Conservation (phyloP, 176 grass and related monocot species). For the maize (Zea mays) region DNA sequence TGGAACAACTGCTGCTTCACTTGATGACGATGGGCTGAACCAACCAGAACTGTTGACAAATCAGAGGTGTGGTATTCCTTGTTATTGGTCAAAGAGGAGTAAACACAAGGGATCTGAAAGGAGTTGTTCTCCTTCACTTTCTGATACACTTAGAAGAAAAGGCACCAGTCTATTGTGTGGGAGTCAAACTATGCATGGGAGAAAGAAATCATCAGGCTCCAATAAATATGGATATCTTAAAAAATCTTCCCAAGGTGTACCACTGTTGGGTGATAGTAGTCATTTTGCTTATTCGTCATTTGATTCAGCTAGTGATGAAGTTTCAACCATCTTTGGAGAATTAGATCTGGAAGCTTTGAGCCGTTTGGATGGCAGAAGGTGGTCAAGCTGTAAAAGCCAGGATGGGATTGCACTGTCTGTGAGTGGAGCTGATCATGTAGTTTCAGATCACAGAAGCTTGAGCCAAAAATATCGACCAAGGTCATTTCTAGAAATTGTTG, state of each 20-base stretch:
- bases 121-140: slow-evolving; percentile 82
- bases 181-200: slow-evolving; percentile 56
- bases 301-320: slow-evolving; percentile 77
- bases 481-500: slow-evolving; percentile 81
- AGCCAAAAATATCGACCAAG: slow-evolving; percentile 86
- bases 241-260: slow-evolving; percentile 69
- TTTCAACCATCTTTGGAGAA: slow-evolving; percentile 89
- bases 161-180: slow-evolving; percentile 78
- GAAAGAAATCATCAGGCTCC: slow-evolving; percentile 64
- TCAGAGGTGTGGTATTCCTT: slow-evolving; percentile 83
- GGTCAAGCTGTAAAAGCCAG: slow-evolving; percentile 98
- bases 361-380: slow-evolving; percentile 93
- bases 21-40: slow-evolving; percentile 77
- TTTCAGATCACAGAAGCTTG: slow-evolving; percentile 81
- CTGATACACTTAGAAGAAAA: slow-evolving; percentile 93
- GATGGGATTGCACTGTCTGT: slow-evolving; percentile 52
- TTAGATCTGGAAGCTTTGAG: slow-evolving; percentile 95
- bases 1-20: slow-evolving; percentile 74
- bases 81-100: slow-evolving; percentile 75
- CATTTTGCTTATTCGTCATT: slow-evolving; percentile 70
- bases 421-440: slow-evolving; percentile 54
- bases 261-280: slow-evolving; percentile 70
- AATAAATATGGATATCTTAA: slow-evolving; percentile 59
- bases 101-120: slow-evolving; percentile 57
- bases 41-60: slow-evolving; percentile 50